A percentile compares a stretch with the other conserved stretches of the same genome.
phyloP scores from a whole-genome alignment of 352 stramenopile species.

The Pythium angustatum region DNA sequence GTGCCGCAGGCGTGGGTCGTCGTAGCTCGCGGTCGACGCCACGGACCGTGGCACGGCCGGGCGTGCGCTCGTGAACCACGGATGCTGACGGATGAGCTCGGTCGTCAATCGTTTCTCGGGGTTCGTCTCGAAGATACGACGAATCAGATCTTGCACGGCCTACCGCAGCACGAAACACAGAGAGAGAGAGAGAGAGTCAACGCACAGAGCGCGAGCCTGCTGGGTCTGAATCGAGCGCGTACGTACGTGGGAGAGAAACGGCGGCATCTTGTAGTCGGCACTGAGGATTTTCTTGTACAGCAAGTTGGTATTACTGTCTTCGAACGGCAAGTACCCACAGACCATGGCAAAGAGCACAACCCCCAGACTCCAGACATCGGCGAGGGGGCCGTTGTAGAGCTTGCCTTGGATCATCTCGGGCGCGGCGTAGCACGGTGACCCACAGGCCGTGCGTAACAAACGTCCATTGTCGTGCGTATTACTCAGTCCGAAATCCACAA shows the following conservation, averaged over 20 bases:
- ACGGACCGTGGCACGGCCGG: constrained; percentile 27
- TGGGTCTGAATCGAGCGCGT: no score
- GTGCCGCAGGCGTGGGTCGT: constrained; percentile 33
- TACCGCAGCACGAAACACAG: constrained; percentile 13
- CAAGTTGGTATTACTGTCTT: constrained; percentile 90
- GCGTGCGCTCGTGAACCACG: constrained; percentile 60
- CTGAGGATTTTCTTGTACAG: constrained; percentile 94
- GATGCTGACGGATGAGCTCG: constrained; percentile 77
- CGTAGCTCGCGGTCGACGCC: constrained; percentile 23
- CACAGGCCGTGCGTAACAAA: constrained; percentile 89
- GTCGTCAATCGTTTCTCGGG: constrained; percentile 75
- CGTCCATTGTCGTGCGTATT: constrained; percentile 85
- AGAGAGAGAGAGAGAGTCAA: no score
- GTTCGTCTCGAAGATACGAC: constrained; percentile 82
- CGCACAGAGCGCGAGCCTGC: no score
- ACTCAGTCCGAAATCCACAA: constrained; percentile 93
- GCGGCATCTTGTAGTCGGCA: constrained; percentile 83
- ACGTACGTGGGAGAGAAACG: constrained; percentile 64
- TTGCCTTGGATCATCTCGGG: constrained; percentile 93
- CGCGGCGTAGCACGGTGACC: constrained; percentile 91
- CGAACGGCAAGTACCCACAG: constrained; percentile 90
- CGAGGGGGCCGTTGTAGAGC: constrained; percentile 77
- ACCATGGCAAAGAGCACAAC: constrained; percentile 94
- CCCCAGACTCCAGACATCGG: constrained; percentile 92
- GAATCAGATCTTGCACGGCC: constrained; percentile 78